These are phyloP conservation scores for Aspergillus bombycis DNA, from an alignment of 2,329 filamentous ascomycete species.

Conservation along the genomic window DNA sequence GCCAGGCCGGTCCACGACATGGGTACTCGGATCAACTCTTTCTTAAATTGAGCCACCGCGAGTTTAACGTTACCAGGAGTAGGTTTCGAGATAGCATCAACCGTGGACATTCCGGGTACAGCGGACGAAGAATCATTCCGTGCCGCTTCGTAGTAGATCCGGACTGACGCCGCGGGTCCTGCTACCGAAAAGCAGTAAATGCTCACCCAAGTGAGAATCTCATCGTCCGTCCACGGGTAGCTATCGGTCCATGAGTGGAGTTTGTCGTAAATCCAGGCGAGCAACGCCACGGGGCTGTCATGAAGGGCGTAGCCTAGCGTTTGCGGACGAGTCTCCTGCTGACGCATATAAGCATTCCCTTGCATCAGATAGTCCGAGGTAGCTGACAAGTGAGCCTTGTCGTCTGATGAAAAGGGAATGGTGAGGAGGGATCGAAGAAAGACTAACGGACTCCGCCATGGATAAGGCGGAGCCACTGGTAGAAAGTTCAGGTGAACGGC, in stretches of 20 bases:
- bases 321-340: conserved; percentile 70
- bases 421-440: conserved; percentile 43
- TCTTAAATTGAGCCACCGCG: conserved; percentile 56
- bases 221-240: conserved; percentile 75
- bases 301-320: conserved; percentile 71
- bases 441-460: conserved; percentile 58
- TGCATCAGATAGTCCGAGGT: conserved; percentile 27
- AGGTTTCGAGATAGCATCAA: conserved; percentile 41
- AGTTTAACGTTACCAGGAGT: conserved; percentile 53
- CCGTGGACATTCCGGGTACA: conserved; percentile 18
- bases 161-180: conserved; percentile 66
- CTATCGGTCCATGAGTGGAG: conserved; percentile 74
- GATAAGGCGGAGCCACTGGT: conserved; percentile 51
- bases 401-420: conserved; percentile 33
- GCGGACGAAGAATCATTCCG: conserved; percentile 26
- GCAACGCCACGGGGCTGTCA: conserved; percentile 69
- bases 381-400: conserved; percentile 26
- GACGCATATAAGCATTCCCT: conserved; percentile 56
- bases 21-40: conserved; percentile 55
- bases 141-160: conserved; percentile 72
- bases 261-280: conserved; percentile 83
- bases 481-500: conserved; percentile 67
- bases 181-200: conserved; percentile 73
- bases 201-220: conserved; percentile 73
- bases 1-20: conserved; percentile 54